Percentiles rank a stretch among this genome's conserved stretches.
These are phyloP conservation scores for Plantago major DNA, from an alignment of 257 asterid species.

Conservation along the genomic window DNA sequence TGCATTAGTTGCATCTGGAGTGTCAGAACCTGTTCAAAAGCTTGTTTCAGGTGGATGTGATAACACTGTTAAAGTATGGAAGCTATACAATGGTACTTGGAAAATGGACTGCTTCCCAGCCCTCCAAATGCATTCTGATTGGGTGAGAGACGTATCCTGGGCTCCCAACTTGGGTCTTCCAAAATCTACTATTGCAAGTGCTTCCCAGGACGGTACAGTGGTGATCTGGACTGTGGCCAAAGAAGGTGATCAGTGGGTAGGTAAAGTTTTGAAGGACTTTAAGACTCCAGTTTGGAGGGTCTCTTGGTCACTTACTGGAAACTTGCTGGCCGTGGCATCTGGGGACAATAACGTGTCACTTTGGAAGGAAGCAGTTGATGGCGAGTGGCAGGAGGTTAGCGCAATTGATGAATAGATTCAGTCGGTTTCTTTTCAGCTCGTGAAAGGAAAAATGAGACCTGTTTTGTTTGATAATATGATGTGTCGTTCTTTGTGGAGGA, in stretches of 20 bases:
- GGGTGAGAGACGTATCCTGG: conserved; percentile 74
- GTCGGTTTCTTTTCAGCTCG: not conserved
- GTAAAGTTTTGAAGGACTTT: conserved; percentile 55
- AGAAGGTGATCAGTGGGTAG: conserved; percentile 61
- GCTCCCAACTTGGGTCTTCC: conserved; percentile 69
- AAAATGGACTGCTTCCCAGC: conserved; percentile 62
- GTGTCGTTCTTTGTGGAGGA: too few species aligned
- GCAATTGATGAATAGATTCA: conserved; percentile 43
- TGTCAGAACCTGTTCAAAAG: conserved; percentile 48
- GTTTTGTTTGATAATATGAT: not conserved
- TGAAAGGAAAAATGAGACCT: not conserved
- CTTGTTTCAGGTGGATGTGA: conserved; percentile 73
- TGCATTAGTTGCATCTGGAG: conserved; percentile 47
- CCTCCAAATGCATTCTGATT: conserved; percentile 49
- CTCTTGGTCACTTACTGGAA: conserved; percentile 66
- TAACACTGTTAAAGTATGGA: conserved; percentile 59
- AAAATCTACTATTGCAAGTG: conserved; percentile 60
- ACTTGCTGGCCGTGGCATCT: conserved; percentile 59
- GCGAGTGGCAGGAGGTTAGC: conserved; percentile 55
- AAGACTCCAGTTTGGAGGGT: conserved; percentile 64
- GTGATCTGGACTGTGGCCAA: conserved; percentile 57
- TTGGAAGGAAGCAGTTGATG: conserved; percentile 71
- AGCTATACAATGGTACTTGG: conserved; percentile 47
- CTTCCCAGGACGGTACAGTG: conserved; percentile 64
- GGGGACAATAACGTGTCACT: conserved; percentile 51